Conservation (phyloP, 345 rosid species). For the Sonneratia caseolaris region DNA sequence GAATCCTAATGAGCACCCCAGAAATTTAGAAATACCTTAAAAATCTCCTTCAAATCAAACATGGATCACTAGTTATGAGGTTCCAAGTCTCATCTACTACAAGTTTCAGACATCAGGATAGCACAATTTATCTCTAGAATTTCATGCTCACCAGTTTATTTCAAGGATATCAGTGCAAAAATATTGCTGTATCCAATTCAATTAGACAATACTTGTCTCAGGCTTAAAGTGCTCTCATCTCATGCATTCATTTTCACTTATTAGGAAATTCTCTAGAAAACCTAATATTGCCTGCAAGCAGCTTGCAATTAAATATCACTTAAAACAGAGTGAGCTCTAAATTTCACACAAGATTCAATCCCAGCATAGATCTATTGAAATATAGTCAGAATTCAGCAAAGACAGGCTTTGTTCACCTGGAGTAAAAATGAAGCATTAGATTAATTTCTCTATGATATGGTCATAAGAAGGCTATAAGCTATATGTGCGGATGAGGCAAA, state of each 20-base stretch:
- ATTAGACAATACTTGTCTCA: background rate
- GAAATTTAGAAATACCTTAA: background rate
- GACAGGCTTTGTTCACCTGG: background rate
- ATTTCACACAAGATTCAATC: background rate
- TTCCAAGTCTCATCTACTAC: background rate
- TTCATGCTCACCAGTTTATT: background rate
- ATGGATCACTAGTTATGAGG: background rate
- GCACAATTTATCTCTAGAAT: background rate
- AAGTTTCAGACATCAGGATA: background rate
- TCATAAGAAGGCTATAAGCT: background rate
- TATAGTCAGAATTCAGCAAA: background rate
- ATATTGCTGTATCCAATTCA: background rate
- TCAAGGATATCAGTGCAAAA: background rate
- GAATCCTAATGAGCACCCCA: background rate
- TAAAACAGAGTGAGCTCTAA: background rate
- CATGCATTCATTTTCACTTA: background rate
- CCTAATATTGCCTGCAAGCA: background rate
- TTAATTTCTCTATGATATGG: background rate
- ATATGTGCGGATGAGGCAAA: background rate
- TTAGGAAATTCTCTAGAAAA: background rate
- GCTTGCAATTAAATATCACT: background rate
- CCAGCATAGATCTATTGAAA: background rate
- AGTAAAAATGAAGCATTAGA: background rate
- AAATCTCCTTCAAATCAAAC: background rate
- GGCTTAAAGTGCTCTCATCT: background rate